Base-by-base conservation (phyloP, 805 yeast species). In the Lipomyces kockii region DNA sequence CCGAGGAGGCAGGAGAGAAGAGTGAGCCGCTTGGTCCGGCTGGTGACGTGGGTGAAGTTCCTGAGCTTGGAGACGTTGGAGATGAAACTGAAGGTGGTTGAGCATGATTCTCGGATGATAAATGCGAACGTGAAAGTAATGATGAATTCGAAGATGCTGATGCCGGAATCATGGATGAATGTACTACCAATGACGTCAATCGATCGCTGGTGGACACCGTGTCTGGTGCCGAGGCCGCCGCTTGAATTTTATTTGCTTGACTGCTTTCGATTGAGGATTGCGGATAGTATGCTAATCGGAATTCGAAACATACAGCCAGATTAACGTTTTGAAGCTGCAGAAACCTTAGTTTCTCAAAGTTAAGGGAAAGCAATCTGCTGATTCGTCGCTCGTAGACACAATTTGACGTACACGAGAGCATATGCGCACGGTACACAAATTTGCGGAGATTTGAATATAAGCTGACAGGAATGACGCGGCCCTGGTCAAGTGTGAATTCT, bases 311-410 rank as follows among this genome's bases (percentile, higher is more conserved):
- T 7, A 52, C 67, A 4, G 69, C 55, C 34, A 68, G 52, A 54
- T 68, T 68, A 12, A 65, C 71, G 34, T 68, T 68, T 52, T 68
- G 71, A 22, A 68, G 52, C 35, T 63, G 70, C n/a, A 68, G 59
- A 56, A 37, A 43, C 32, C 53, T 51, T 6, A 68, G 11, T 17
- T 20, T 49, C 11, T 11, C 37, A 20, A 32, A 56, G 34, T 66
- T 68, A 25, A 53, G 29, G 12, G 25, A 25, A 14, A 68, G 35
- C 25, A 68, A 60, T 25, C 63, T 20, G 57, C 71, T 68, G 29
- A 66, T 54, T 6, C 71, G 69, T 6, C 62, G 61, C 46, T 68
- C 71, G 37, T 68, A 68, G 32, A 63, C 35, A 35, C 61, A 68
- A 25, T 66, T 66, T 27, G 67, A 62, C 20, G 71, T 68, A 53